phyloP scores from a whole-genome alignment of 495 filamentous ascomycete species.

The Hyphodiscus hymeniophilus region DNA sequence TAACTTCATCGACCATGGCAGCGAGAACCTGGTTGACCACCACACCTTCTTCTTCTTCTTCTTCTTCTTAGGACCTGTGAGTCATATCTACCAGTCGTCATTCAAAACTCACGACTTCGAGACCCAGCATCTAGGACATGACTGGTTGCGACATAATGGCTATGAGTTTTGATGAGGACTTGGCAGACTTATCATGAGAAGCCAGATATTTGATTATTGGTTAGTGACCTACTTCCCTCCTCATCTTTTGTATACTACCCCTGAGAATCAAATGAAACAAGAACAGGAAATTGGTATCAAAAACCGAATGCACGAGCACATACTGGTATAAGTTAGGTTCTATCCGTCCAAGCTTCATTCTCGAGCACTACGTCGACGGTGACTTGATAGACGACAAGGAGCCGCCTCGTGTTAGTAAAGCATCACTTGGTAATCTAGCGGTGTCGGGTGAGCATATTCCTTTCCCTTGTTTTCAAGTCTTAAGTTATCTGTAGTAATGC shows the following conservation, averaged over 20 bases:
- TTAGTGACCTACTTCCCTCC: too few species aligned
- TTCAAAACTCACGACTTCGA: slow-evolving; percentile 72
- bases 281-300: too few species aligned
- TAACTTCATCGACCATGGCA: too few species aligned
- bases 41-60: slow-evolving; percentile 65
- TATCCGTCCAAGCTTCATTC: slow-evolving; percentile 51
- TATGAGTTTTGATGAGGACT: slow-evolving; percentile 64
- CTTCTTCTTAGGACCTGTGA: slow-evolving; percentile 33
- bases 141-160: slow-evolving; percentile 54
- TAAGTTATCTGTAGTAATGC: too few species aligned
- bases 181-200: slow-evolving; percentile 56
- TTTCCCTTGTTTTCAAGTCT: too few species aligned
- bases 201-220: slow-evolving; percentile 65
- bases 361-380: slow-evolving; percentile 61
- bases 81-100: slow-evolving; percentile 59
- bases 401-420: slow-evolving; percentile 30
- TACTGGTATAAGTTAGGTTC: slow-evolving; percentile 33
- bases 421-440: slow-evolving; percentile 33
- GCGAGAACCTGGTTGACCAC: slow-evolving; percentile 52
- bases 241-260: too few species aligned
- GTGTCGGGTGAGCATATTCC: slow-evolving; percentile 39
- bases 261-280: too few species aligned
- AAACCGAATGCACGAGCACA: too few species aligned
- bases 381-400: slow-evolving; percentile 53
- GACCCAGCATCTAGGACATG: slow-evolving; percentile 60